Base-by-base conservation (phyloP, 1,284 basidiomycete genomes). In the Ceratobasidium sp. region DNA sequence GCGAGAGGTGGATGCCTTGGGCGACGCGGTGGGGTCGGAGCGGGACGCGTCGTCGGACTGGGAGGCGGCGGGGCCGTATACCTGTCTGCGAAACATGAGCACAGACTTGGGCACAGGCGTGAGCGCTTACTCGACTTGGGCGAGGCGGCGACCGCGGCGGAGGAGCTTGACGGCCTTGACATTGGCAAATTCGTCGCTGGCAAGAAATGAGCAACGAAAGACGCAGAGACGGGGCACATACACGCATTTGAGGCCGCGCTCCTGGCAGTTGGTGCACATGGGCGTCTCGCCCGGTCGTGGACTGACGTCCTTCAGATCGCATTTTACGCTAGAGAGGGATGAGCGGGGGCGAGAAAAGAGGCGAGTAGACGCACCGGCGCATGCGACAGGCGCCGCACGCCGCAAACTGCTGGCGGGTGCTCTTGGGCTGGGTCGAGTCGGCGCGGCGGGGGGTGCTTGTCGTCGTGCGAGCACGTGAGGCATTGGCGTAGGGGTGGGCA, bases 351-450 rank as follows among this genome's bases (percentile, higher is more conserved):
- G 22, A 32, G 70, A 49, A 62, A 13, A 76, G 77, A 83, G 57
- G 29, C 22, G 19, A 34, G 67, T 61, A 29, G 22, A 80, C 83
- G 52, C 73, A 91, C 92, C 95, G 89, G 81, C 95, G 86, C 89
- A 94, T 94, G 71, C 95, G 90, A 84, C 95, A 97, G 49, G 95
- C 94, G 68, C 94, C 95, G 82, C 95, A 96, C 2, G 95, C 95
- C 46, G 92, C 91, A 84, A 94, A 95, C 81, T 95, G 94, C 80
- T 93, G 92, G 66, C 93, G 86, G 2, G 90, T 88, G 13, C 92
- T 91, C 82, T 93, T 93, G 74, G 92, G 90, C 77, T 91, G 89
- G 40, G 44, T 37, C 13, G 37, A 44, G 56, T 71, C 69, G 61
- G 40, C 43, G 69, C 69, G 69, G 56, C 69, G 69, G 56, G 69